Evolutionary conservation across 495 filamentous ascomycete species (phyloP).

Genomic region (Penicillium alfredii): DNA sequence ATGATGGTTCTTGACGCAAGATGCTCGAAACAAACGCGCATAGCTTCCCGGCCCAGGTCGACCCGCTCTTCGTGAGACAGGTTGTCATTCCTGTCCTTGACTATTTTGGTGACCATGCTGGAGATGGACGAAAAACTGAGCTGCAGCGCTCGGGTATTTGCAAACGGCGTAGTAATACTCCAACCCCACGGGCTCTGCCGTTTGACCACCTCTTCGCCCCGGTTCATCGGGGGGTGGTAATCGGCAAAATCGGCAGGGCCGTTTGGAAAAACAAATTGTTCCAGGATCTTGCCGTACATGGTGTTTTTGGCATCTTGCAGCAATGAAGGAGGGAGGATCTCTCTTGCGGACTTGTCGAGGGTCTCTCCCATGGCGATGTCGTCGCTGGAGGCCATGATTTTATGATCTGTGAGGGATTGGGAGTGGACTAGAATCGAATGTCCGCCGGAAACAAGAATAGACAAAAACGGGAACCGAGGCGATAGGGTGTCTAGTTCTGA

Average conservation of each 20-base stretch:
- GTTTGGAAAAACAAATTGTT: slow-evolving; percentile 66
- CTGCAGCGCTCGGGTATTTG: slow-evolving; percentile 44
- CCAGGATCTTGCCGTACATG: slow-evolving; percentile 71
- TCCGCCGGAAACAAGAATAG: slow-evolving; percentile 85
- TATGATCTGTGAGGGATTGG: slow-evolving; percentile 56
- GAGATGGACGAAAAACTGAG: slow-evolving; percentile 64
- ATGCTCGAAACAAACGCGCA: slow-evolving; percentile 87
- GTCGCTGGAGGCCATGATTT: slow-evolving; percentile 58
- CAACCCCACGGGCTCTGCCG: slow-evolving; percentile 48
- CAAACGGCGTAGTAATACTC: slow-evolving; percentile 50
- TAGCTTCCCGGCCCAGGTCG: slow-evolving; percentile 59
- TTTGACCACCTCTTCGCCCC: slow-evolving; percentile 47
- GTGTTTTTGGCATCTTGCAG: slow-evolving; percentile 43
- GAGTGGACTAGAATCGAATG: slow-evolving; percentile 84
- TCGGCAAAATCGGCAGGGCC: slow-evolving; percentile 41
- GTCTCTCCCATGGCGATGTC: slow-evolving; percentile 82
- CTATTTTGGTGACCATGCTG: slow-evolving; percentile 45
- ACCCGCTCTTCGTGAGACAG: slow-evolving; percentile 46
- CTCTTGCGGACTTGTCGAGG: slow-evolving; percentile 78
- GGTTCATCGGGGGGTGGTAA: slow-evolving; percentile 50
- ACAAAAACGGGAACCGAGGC: slow-evolving; percentile 72
- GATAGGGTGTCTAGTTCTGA: background rate
- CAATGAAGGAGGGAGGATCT: slow-evolving; percentile 53
- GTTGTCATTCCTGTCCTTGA: slow-evolving; percentile 26
- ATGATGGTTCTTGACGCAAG: slow-evolving; percentile 65